A percentile compares a stretch with the other conserved stretches of the same genome.
phyloP scores from a whole-genome alignment of 805 yeast species.

The Wickerhamiella occidentalis region DNA sequence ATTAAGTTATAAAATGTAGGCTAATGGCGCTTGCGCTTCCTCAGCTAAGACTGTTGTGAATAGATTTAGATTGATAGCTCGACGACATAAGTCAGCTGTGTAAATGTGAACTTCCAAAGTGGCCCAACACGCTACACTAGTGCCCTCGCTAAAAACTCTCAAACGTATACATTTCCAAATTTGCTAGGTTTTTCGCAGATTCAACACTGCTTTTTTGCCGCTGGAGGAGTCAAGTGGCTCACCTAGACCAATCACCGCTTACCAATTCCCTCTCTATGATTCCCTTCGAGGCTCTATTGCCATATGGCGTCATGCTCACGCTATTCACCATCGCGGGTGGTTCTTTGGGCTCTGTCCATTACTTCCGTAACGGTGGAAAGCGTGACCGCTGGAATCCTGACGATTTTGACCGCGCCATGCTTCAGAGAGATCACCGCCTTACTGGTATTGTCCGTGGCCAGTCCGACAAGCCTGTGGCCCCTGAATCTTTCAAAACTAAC shows the following conservation, averaged over 20 bases:
- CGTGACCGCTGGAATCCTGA: constrained; percentile 44
- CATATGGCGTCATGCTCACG: constrained; percentile 45
- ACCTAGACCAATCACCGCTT: constrained; percentile 6
- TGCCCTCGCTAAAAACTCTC: no score
- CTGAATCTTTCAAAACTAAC: constrained; percentile 65
- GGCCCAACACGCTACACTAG: no score
- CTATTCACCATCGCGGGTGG: constrained; percentile 45
- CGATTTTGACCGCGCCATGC: constrained; percentile 40
- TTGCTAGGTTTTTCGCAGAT: no score
- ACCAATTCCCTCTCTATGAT: constrained; percentile 32
- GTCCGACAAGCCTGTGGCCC: constrained; percentile 52
- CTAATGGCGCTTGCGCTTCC: constrained; percentile 4
- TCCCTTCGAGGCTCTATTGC: constrained; percentile 58
- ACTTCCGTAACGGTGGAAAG: constrained; percentile 37
- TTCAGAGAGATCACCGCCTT: constrained; percentile 64
- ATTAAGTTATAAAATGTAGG: constrained; percentile 13
- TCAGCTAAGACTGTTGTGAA: not conserved
- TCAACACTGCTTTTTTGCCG: no score
- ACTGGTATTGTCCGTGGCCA: constrained; percentile 69
- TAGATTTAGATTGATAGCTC: not conserved
- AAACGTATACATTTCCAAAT: no score
- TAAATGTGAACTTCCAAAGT: not conserved
- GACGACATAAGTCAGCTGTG: not conserved
- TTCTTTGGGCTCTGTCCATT: constrained; percentile 34
- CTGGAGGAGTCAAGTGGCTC: not conserved